Conservation (phyloP, 176 grass and related monocot genomes). For the Paspalum notatum region DNA sequence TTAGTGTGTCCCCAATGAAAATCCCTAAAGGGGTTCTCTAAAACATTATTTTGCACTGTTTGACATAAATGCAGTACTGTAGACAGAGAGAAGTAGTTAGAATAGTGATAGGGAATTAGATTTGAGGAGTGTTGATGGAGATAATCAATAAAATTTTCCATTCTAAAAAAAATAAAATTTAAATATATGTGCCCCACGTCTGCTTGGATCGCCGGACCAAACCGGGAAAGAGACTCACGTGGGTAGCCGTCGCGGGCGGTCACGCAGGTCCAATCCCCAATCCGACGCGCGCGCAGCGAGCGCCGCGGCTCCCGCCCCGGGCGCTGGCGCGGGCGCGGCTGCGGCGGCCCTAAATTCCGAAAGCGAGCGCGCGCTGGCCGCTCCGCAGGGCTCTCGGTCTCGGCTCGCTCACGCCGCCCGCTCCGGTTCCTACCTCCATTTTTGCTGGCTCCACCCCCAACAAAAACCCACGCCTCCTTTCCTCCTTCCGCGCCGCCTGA, state of each 20-base stretch:
- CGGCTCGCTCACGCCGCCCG: neutral
- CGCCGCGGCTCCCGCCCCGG: neutral
- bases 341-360: slow-evolving; percentile 35
- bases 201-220: too few relatives aligned
- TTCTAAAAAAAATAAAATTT: too few relatives aligned
- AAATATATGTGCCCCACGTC: too few relatives aligned
- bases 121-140: too few relatives aligned
- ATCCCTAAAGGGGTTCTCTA: too few relatives aligned
- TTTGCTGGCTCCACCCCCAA: slow-evolving; percentile 33
- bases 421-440: slow-evolving; percentile 2
- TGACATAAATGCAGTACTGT: too few relatives aligned
- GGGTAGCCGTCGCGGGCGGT: too few relatives aligned
- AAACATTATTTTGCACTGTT: too few relatives aligned
- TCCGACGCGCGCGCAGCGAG: neutral
- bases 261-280: neutral
- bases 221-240: neutral
- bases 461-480: neutral
- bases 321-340: slow-evolving; percentile 8
- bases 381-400: neutral
- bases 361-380: slow-evolving; percentile 41
- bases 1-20: too few relatives aligned
- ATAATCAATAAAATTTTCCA: too few relatives aligned
- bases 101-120: too few relatives aligned
- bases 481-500: neutral
- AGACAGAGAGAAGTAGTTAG: too few relatives aligned